Conservation (phyloP, 1,139 yeast species). For the Suhomyces bribrorum region DNA sequence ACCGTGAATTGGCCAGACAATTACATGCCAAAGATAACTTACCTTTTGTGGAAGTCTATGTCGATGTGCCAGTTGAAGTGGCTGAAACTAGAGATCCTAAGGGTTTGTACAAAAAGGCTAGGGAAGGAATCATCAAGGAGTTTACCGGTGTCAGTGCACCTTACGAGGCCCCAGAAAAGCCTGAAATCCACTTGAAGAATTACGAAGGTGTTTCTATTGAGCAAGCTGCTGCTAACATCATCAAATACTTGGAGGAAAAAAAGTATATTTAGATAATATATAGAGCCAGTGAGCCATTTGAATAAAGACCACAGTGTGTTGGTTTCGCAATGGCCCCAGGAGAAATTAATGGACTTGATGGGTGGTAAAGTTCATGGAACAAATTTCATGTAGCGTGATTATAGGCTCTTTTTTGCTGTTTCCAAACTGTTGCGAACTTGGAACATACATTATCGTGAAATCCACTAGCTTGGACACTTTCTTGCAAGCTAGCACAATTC, state of each 20-base stretch:
- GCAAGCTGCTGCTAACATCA: conserved; percentile 74
- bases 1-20: conserved; percentile 82
- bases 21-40: conserved; percentile 73
- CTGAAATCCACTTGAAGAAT: conserved; percentile 82
- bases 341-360: too few species aligned
- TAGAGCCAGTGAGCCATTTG: not conserved
- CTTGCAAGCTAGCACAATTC: not conserved
- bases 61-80: conserved; percentile 88
- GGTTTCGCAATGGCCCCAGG: too few species aligned
- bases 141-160: conserved; percentile 97
- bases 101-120: conserved; percentile 93
- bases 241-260: conserved; percentile 63
- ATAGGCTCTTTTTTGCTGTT: too few species aligned
- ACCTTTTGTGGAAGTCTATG: conserved; percentile 86
- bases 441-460: too few species aligned
- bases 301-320: not conserved
- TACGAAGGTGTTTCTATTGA: conserved; percentile 67
- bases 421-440: too few species aligned
- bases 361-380: too few species aligned
- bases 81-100: conserved; percentile 97
- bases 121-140: conserved; percentile 91
- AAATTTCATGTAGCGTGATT: too few species aligned
- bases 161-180: conserved; percentile 83
- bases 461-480: too few species aligned
- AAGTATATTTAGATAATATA: conserved; percentile 38